Conservation (phyloP, 257 asterid species). For the Ilex aquifolium region DNA sequence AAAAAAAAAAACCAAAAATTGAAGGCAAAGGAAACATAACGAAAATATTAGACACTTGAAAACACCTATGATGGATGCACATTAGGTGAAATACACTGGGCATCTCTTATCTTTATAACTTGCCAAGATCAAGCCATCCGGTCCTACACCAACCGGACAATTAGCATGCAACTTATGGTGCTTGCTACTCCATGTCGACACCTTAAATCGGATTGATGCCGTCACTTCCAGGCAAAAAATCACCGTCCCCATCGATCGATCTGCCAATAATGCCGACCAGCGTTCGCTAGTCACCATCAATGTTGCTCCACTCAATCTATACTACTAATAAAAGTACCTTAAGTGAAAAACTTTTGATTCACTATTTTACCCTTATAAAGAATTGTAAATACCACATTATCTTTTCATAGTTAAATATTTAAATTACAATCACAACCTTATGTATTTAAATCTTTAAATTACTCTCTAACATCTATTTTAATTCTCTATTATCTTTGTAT, state of each 20-base stretch:
- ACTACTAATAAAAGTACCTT: too few species aligned
- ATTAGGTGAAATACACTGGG: slow-evolving; percentile 63
- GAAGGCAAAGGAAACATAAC: too few species aligned
- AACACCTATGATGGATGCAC: neutral
- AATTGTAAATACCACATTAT: too few species aligned
- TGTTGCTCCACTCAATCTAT: slow-evolving; percentile 48
- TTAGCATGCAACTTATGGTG: slow-evolving; percentile 69
- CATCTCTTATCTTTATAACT: slow-evolving; percentile 48
- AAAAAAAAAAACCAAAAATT: too few species aligned
- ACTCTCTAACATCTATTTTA: too few species aligned
- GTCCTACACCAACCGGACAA: slow-evolving; percentile 73
- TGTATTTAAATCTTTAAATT: too few species aligned
- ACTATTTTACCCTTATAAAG: too few species aligned
- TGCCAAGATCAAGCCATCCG: slow-evolving; percentile 60
- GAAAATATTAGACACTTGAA: too few species aligned
- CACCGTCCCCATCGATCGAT: slow-evolving; percentile 40
- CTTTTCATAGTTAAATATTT: too few species aligned
- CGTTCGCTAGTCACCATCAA: slow-evolving; percentile 29
- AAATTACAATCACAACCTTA: too few species aligned
- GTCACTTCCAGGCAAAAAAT: slow-evolving; percentile 52
- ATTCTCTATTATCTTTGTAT: too few species aligned
- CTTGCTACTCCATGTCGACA: slow-evolving; percentile 73
- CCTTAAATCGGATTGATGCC: slow-evolving; percentile 58
- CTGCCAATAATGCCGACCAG: slow-evolving; percentile 53
- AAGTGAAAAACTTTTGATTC: too few species aligned